phyloP scores from a whole-genome alignment of 257 asterid genomes.

The Solanum rostratum region DNA sequence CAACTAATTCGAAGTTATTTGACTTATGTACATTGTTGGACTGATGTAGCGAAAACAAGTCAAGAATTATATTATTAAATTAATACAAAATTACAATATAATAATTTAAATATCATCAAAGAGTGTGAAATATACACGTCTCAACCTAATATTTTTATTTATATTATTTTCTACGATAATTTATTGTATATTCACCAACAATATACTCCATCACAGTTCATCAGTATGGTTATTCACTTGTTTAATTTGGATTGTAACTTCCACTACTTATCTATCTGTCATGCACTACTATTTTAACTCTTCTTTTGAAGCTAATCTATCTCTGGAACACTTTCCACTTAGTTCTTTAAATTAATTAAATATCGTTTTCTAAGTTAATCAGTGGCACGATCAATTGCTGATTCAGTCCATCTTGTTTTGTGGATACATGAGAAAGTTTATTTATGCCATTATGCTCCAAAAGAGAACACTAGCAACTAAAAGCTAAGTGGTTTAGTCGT shows the following conservation, averaged over 20 bases:
- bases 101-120: too few relatives aligned
- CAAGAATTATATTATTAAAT: too few relatives aligned
- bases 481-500: conserved; percentile 15
- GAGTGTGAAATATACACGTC: too few relatives aligned
- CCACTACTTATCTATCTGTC: not conserved
- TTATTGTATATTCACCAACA: not conserved
- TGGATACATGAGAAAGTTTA: conserved; percentile 29
- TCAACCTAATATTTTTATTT: too few relatives aligned
- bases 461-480: conserved; percentile 16
- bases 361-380: not conserved
- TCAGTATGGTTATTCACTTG: not conserved
- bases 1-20: too few relatives aligned
- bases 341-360: not conserved
- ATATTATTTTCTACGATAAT: too few relatives aligned
- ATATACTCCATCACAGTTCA: not conserved
- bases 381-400: conserved; percentile 18
- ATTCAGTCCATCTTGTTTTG: conserved; percentile 20
- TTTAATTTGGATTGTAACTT: not conserved
- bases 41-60: too few relatives aligned
- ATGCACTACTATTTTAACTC: not conserved
- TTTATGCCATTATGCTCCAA: conserved; percentile 40
- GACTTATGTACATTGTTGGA: too few relatives aligned
- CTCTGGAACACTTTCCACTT: conserved; percentile 8
- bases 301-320: not conserved
- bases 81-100: too few relatives aligned